These are phyloP conservation scores for Malus asiatica DNA, from an alignment of 306 rosid genomes.

Conservation along the genomic window DNA sequence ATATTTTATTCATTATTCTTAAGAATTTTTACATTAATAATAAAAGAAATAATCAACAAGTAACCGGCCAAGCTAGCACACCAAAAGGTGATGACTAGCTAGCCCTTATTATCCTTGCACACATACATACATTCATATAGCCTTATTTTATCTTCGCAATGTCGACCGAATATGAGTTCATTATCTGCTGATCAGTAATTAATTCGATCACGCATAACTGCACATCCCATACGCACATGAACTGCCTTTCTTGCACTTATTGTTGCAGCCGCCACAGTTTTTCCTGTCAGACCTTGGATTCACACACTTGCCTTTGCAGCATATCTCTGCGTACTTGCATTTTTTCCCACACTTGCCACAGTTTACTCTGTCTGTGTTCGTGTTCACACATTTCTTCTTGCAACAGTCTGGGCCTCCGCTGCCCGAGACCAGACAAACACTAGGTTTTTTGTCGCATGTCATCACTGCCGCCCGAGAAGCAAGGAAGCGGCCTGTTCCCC, in stretches of 20 bases:
- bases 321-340: slow-evolving; percentile 1
- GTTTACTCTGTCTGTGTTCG: not conserved
- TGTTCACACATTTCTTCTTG: not conserved
- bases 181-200: too few relatives aligned
- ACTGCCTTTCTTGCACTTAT: not conserved
- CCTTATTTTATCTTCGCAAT: too few relatives aligned
- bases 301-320: slow-evolving; percentile 1
- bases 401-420: not conserved
- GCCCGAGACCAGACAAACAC: not conserved
- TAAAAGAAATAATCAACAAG: too few relatives aligned
- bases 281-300: not conserved
- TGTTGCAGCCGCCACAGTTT: slow-evolving; percentile 6
- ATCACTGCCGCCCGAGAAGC: not conserved
- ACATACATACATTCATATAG: too few relatives aligned
- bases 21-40: too few relatives aligned
- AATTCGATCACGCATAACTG: not conserved
- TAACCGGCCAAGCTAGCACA: too few relatives aligned
- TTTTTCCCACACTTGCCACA: slow-evolving; percentile 5
- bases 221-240: not conserved
- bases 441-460: not conserved
- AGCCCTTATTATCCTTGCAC: too few relatives aligned
- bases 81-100: too few relatives aligned
- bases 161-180: too few relatives aligned
- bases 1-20: too few relatives aligned
- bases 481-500: slow-evolving; percentile 15